Evolutionary conservation across 371 early-diverging fungal species (phyloP).

Genomic region (Lichtheimia ornata): DNA sequence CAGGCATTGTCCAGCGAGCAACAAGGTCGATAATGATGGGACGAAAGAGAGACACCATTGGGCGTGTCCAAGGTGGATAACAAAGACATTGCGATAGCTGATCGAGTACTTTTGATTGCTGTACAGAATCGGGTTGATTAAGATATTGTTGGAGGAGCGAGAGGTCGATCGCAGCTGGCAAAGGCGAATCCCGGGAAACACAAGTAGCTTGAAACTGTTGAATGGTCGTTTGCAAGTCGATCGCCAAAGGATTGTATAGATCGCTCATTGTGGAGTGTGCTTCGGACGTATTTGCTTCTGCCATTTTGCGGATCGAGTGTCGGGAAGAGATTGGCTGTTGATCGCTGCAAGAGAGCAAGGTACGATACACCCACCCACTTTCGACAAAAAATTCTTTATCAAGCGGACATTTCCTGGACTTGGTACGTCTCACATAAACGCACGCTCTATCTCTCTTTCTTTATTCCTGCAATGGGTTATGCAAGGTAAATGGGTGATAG

Average conservation of each 20-base stretch:
- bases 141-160: conserved; percentile 15
- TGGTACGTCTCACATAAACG: neutral
- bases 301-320: conserved; percentile 3
- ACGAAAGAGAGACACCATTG: conserved; percentile 63
- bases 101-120: conserved; percentile 29
- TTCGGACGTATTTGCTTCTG: conserved; percentile 4
- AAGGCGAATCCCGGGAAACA: conserved; percentile 3
- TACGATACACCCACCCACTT: neutral
- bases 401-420: neutral
- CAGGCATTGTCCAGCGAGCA: conserved; percentile 73
- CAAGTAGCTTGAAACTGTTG: conserved; percentile 22
- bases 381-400: neutral
- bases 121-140: conserved; percentile 13
- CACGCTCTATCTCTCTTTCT: neutral
- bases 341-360: neutral
- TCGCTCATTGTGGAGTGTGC: neutral
- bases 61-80: conserved; percentile 31
- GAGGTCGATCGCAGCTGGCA: conserved; percentile 13
- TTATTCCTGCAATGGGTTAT: neutral
- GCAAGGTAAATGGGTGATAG: neutral
- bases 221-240: conserved; percentile 32
- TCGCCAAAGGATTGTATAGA: conserved; percentile 35
- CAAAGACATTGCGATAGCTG: conserved; percentile 38
- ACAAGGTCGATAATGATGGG: conserved; percentile 82
- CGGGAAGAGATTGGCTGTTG: neutral